Evolutionary conservation across 148 eudicot species (phyloP).

Genomic region (Agrostemma githago): DNA sequence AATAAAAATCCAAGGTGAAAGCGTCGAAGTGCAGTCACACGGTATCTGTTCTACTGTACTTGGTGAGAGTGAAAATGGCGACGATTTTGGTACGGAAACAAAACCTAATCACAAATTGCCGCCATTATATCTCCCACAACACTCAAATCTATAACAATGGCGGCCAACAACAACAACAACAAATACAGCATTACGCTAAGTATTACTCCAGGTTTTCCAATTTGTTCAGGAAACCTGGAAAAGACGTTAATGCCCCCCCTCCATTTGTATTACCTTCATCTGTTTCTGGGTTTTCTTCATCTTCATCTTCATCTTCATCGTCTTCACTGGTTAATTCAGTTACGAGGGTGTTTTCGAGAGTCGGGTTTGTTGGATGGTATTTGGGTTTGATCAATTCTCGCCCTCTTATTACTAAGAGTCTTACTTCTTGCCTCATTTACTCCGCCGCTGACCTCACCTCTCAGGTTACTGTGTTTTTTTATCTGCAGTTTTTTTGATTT

Average conservation of each 20-base stretch:
- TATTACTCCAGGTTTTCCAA: constrained; percentile 25
- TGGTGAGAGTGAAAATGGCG: constrained; percentile 23
- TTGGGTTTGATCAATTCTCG: constrained; percentile 62
- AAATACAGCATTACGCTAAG: neutral
- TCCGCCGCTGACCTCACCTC: constrained; percentile 84
- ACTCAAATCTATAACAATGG: neutral
- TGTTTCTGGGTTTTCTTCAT: neutral
- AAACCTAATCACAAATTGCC: neutral
- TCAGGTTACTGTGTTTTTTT: constrained; percentile 46
- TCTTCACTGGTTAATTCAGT: neutral
- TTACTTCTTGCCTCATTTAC: constrained; percentile 69
- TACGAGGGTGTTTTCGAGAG: neutral
- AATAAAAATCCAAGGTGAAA: too few relatives aligned
- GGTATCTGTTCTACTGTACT: neutral
- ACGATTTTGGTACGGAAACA: constrained; percentile 6
- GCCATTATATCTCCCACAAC: neutral
- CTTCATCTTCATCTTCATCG: neutral
- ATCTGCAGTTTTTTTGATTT: too few relatives aligned
- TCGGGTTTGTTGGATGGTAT: constrained; percentile 71
- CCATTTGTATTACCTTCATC: constrained; percentile 7
- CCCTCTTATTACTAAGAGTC: constrained; percentile 76
- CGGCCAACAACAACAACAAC: neutral
- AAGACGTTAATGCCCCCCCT: constrained; percentile 28
- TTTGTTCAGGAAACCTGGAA: constrained; percentile 23
- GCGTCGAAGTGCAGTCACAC: neutral